Evolutionary conservation across 1,284 basidiomycete genomes (phyloP).

Genomic region (Moniliophthora roreri): DNA sequence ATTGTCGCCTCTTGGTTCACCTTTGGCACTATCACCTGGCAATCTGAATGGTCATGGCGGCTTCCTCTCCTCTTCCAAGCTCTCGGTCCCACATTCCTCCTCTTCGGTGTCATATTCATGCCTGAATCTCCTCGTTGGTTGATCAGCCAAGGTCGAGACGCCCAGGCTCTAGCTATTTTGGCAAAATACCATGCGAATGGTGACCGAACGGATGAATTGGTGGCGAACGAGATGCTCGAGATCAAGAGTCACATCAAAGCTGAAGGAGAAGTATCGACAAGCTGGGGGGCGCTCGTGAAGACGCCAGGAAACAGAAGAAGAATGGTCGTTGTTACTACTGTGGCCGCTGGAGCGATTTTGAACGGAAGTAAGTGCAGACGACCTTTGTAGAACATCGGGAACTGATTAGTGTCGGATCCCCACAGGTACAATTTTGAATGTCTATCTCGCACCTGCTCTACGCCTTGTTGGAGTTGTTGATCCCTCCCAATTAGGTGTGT

Average conservation of each 20-base stretch:
- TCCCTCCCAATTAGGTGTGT: conserved; percentile 7
- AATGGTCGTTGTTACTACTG: conserved; percentile 12
- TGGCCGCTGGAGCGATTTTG: conserved; percentile 12
- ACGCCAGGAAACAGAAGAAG: conserved; percentile 9
- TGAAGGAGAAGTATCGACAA: conserved; percentile 7
- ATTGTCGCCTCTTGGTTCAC: conserved; percentile 9
- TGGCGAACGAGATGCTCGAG: conserved; percentile 9
- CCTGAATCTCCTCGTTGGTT: conserved; percentile 48
- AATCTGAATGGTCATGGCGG: conserved; percentile 13
- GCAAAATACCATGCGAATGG: conserved; percentile 13
- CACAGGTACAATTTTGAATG: conserved; percentile 8
- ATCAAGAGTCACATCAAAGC: conserved; percentile 7
- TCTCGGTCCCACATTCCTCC: conserved; percentile 9
- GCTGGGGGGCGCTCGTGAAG: conserved; percentile 9
- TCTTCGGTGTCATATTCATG: neutral
- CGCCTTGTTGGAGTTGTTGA: conserved; percentile 12
- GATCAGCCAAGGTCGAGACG: conserved; percentile 62
- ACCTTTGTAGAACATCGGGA: neutral
- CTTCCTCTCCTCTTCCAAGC: conserved; percentile 11
- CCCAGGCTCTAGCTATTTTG: conserved; percentile 49
- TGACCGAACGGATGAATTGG: conserved; percentile 10
- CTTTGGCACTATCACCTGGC: conserved; percentile 11
- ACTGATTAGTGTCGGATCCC: neutral
- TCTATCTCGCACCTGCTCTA: conserved; percentile 10
- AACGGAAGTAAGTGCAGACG: conserved; percentile 10